These are phyloP conservation scores for Pythium scleroteichum DNA, from an alignment of 352 stramenopile species.

Conservation along the genomic window DNA sequence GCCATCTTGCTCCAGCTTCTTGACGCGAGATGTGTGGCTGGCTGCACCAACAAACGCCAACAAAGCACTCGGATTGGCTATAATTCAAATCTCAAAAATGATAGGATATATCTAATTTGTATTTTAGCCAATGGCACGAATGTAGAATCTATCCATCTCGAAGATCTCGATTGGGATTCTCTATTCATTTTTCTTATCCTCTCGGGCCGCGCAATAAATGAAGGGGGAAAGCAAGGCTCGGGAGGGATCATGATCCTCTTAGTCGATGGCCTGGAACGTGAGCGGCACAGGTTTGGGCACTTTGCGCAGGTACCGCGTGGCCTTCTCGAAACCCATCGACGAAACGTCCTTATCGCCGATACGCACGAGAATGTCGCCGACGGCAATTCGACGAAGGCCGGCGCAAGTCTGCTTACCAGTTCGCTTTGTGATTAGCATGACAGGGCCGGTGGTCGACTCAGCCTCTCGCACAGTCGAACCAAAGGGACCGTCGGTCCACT, in stretches of 20 bases:
- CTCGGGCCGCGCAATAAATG: constrained; percentile 9
- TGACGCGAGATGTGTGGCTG: constrained; percentile 24
- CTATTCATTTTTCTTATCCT: constrained; percentile 8
- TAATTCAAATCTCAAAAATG: too few species aligned
- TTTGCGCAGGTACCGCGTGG: constrained; percentile 69
- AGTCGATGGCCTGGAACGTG: constrained; percentile 82
- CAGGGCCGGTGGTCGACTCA: constrained; percentile 58
- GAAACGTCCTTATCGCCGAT: constrained; percentile 74
- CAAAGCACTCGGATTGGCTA: constrained; percentile 2
- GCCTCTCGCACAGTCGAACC: constrained; percentile 81
- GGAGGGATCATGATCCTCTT: neutral
- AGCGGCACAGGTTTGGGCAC: constrained; percentile 75
- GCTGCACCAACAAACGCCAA: constrained; percentile 18
- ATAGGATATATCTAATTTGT: neutral
- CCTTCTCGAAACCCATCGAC: constrained; percentile 73
- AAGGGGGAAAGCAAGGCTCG: neutral
- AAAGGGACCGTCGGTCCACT: constrained; percentile 82
- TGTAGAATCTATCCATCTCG: neutral
- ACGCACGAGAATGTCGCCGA: constrained; percentile 76
- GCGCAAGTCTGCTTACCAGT: constrained; percentile 76
- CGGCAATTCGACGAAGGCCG: constrained; percentile 69
- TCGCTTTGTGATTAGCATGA: constrained; percentile 81
- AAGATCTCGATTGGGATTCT: constrained; percentile 1
- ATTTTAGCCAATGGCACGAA: constrained; percentile 1
- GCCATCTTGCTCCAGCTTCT: constrained; percentile 35